A percentile compares a stretch with the other conserved stretches of the same genome.
Evolutionary conservation across 306 rosid species (phyloP).

Genomic region (Aeschynomene evenia): DNA sequence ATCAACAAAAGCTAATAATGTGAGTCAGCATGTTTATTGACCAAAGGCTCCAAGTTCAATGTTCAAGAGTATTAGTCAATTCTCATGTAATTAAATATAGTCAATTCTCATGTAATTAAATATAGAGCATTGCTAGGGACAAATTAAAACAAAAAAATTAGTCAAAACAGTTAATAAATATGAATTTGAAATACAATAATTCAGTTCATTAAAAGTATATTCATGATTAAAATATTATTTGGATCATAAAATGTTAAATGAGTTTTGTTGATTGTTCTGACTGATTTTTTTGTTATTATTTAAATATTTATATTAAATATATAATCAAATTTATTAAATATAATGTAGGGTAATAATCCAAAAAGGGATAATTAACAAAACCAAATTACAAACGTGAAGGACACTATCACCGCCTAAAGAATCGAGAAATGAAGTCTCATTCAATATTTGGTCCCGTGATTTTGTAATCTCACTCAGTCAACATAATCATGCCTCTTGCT

Average conservation of each 20-base stretch:
- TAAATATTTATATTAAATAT: too few relatives aligned
- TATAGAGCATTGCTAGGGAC: too few relatives aligned
- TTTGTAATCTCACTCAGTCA: constrained; percentile 11
- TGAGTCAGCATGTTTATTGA: neutral
- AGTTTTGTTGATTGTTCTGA: too few relatives aligned
- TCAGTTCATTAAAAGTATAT: too few relatives aligned
- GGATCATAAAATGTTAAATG: too few relatives aligned
- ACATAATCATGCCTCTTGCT: neutral
- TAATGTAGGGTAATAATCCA: neutral
- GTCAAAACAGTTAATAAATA: too few relatives aligned
- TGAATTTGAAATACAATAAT: too few relatives aligned
- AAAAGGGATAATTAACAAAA: neutral
- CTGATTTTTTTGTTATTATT: too few relatives aligned
- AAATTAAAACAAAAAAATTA: too few relatives aligned
- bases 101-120: too few relatives aligned
- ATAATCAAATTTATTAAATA: too few relatives aligned
- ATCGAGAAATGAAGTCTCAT: neutral
- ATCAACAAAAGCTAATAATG: neutral
- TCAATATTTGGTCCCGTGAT: neutral
- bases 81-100: neutral
- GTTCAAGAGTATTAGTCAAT: neutral
- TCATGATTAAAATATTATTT: too few relatives aligned
- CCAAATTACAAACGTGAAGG: constrained; percentile 23
- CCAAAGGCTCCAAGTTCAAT: neutral
- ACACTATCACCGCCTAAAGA: neutral